These are phyloP conservation scores for Fraxinus angustifolia DNA, from an alignment of 305 asterid species.

Conservation along the genomic window DNA sequence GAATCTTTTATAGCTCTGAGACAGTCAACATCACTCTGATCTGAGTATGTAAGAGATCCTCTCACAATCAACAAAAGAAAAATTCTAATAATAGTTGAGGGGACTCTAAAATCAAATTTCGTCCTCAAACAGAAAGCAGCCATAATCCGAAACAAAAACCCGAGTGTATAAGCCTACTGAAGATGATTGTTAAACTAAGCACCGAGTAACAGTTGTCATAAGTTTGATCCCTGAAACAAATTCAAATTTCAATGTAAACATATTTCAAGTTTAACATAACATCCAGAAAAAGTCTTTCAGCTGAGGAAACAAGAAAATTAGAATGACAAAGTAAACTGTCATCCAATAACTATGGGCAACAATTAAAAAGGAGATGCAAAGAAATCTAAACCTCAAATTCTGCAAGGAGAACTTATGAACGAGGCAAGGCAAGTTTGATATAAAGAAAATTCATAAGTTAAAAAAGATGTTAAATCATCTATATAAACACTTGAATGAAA, in stretches of 20 bases:
- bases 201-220: not conserved
- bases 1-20: constrained; percentile 24
- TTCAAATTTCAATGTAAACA: not conserved
- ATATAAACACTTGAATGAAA: not conserved
- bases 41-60: constrained; percentile 21
- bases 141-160: constrained; percentile 15
- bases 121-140: constrained; percentile 17
- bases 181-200: not conserved
- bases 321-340: not conserved
- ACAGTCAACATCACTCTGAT: constrained; percentile 51
- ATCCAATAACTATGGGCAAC: not conserved
- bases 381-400: not conserved
- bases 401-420: not conserved
- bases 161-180: not conserved
- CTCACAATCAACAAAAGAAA: constrained; percentile 27
- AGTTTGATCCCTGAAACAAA: not conserved
- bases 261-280: not conserved
- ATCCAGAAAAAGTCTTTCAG: not conserved
- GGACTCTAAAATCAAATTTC: constrained; percentile 15
- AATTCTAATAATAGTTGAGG: constrained; percentile 18
- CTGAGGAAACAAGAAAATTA: not conserved
- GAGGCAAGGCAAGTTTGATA: not conserved
- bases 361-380: not conserved
- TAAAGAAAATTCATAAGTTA: not conserved
- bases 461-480: not conserved